Conservation (phyloP, 345 rosid species). For the Rhodomyrtus tomentosa region DNA sequence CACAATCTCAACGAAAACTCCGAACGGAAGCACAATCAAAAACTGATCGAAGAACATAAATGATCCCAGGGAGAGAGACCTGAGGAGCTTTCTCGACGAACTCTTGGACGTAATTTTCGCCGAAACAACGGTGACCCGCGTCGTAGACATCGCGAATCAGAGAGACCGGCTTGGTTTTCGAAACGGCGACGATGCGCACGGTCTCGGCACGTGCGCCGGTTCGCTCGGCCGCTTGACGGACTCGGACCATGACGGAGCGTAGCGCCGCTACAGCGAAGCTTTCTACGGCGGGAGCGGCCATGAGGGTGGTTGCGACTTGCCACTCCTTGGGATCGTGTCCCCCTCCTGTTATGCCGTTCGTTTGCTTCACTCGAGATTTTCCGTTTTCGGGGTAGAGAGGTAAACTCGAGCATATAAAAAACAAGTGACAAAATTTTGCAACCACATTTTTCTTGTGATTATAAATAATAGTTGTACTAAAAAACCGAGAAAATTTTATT, state of each 20-base stretch:
- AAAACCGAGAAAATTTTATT: not conserved
- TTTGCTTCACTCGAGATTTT: not conserved
- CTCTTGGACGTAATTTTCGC: constrained; percentile 87
- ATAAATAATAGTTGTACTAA: not conserved
- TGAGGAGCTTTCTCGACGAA: constrained; percentile 79
- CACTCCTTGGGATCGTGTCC: not conserved
- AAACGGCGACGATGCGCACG: constrained; percentile 66
- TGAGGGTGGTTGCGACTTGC: not conserved
- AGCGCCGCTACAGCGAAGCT: constrained; percentile 49
- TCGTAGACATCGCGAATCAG: constrained; percentile 76
- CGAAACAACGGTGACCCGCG: constrained; percentile 85
- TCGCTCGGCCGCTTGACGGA: constrained; percentile 55
- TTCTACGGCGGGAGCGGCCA: constrained; percentile 52
- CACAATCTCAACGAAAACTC: not conserved
- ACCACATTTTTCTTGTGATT: not conserved
- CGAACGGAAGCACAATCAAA: not conserved
- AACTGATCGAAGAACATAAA: not conserved
- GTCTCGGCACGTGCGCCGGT: constrained; percentile 36
- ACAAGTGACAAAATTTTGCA: not conserved
- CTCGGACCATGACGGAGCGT: constrained; percentile 58
- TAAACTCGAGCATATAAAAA: not conserved
- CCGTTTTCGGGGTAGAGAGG: not conserved
- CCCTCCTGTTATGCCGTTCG: not conserved
- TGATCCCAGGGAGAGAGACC: constrained; percentile 14
- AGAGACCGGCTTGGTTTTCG: constrained; percentile 81